Base-by-base conservation (phyloP, 805 yeast species). In the Yarrowia keelungensis region DNA sequence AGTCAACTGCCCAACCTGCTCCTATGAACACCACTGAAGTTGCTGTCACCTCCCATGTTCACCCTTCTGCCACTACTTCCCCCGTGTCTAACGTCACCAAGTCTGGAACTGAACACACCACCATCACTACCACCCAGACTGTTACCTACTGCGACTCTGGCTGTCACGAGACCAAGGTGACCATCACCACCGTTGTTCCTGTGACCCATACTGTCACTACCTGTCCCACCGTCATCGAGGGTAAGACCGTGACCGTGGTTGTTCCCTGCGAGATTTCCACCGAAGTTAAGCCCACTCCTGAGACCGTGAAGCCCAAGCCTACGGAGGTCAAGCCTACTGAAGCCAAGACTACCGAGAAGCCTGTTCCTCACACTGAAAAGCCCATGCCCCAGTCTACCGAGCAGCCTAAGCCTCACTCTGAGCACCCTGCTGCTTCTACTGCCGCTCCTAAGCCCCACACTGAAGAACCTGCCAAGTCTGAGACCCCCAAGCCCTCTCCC, bases 151-250 rank as follows among this genome's bases (percentile, higher is more conserved):
- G 56, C 42, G 56, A 51, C 42, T 26, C 16, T 8, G 41, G 42
- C 12, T 51, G 56, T 42, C 56, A 51, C 56, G 42, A 35, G 26
- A 51, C 56, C 42, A 26, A 51, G 42, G 56, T 51, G 10, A 51
- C 56, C 56, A 51, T 51, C 56, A 51, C 56, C 26, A 51, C 56
- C 56, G 56, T 51, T 15, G 56, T 51, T 5, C 56, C 56, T 14
- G 42, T 51, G 42, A 51, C 56, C 56, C 56, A 51, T 26, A 51
- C 56, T 42, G 56, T 51, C 56, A 51, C 56, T 32, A 51, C 56
- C 39, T 51, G 56, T 14, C 56, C 56, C n/a, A 51, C 56, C 22
- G 56, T 51, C 26, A 51, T 51, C 9, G 56, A 51, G 42, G 56
- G 56, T 10, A 51, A 51, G 56, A 51, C 56, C 10, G 56, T 51